Evolutionary conservation across 225 moss, liverwort and hornwort species (phyloP).

Genomic region (Polytrichum commune): DNA sequence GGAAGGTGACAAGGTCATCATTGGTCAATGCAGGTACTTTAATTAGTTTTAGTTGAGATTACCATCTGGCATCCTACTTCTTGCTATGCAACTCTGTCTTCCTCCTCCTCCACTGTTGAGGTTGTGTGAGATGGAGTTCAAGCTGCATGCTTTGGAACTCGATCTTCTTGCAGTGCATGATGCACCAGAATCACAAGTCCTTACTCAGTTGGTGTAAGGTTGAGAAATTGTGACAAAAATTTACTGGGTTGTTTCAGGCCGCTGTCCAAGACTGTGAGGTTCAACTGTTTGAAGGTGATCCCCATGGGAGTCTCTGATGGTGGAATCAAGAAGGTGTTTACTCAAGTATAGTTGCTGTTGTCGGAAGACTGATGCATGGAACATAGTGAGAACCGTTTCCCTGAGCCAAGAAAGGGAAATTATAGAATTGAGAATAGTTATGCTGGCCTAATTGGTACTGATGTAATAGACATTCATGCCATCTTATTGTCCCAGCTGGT

Average conservation of each 20-base stretch:
- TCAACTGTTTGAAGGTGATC: slow-evolving; percentile 13
- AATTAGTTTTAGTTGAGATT: background rate
- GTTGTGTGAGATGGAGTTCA: too few relatives aligned
- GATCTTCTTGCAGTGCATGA: too few relatives aligned
- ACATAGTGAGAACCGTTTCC: background rate
- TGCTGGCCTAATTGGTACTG: background rate
- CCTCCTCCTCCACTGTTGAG: too few relatives aligned
- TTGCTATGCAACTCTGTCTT: too few relatives aligned
- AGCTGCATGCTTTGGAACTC: too few relatives aligned
- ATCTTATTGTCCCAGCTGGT: too few relatives aligned
- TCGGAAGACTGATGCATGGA: background rate
- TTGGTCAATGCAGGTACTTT: slow-evolving; percentile 13
- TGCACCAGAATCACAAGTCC: too few relatives aligned
- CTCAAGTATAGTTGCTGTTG: background rate
- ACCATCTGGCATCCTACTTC: too few relatives aligned
- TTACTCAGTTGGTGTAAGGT: too few relatives aligned
- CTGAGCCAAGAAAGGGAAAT: background rate
- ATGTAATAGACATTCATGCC: background rate
- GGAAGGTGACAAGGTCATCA: slow-evolving; percentile 18
- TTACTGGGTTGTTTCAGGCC: slow-evolving; percentile 4
- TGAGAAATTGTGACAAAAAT: too few relatives aligned
- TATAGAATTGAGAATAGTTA: background rate
- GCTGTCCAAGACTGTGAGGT: slow-evolving; percentile 13
- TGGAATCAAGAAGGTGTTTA: slow-evolving; percentile 16
- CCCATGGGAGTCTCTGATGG: slow-evolving; percentile 16